phyloP scores from a whole-genome alignment of 352 stramenopile species.

The Plasmopara viticola region DNA sequence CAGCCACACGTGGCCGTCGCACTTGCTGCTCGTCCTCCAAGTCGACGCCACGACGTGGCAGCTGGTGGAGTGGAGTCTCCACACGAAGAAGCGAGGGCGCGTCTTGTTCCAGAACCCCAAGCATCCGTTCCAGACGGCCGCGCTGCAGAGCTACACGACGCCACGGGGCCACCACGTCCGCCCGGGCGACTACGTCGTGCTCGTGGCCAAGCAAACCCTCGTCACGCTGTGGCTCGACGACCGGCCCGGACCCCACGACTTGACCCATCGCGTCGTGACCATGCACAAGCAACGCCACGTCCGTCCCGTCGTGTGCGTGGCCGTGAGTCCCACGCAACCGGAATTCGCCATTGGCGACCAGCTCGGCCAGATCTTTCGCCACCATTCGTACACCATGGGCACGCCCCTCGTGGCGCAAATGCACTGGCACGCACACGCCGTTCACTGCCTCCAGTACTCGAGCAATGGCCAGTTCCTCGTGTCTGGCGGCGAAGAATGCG shows the following conservation, averaged over 20 bases:
- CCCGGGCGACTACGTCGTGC: constrained; percentile 90
- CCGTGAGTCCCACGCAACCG: neutral
- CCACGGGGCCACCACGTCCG: constrained; percentile 73
- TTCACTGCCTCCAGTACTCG: constrained; percentile 68
- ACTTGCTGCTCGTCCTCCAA: constrained; percentile 55
- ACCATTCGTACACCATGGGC: constrained; percentile 24
- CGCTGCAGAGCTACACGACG: constrained; percentile 23
- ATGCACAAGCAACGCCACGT: constrained; percentile 65
- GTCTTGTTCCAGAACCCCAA: constrained; percentile 46
- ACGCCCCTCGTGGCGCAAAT: constrained; percentile 31
- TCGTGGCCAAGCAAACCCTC: constrained; percentile 78
- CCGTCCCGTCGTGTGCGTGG: constrained; percentile 37
- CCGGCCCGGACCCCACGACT: constrained; percentile 13
- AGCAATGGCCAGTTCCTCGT: constrained; percentile 70
- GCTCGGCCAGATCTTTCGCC: constrained; percentile 58
- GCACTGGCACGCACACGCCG: constrained; percentile 84
- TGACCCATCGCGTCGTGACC: constrained; percentile 23
- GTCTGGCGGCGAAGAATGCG: constrained; percentile 81
- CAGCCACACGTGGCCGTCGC: constrained; percentile 45
- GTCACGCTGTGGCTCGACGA: constrained; percentile 58
- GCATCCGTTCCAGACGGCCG: constrained; percentile 53
- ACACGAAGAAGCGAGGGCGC: constrained; percentile 47
- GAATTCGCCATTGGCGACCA: constrained; percentile 60
- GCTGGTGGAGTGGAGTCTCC: constrained; percentile 67
- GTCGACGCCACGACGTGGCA: constrained; percentile 27